A percentile compares a stretch with the other conserved stretches of the same genome.
These are phyloP conservation scores for Amaranthus palmeri DNA, from an alignment of 148 eudicot genomes.

Conservation along the genomic window DNA sequence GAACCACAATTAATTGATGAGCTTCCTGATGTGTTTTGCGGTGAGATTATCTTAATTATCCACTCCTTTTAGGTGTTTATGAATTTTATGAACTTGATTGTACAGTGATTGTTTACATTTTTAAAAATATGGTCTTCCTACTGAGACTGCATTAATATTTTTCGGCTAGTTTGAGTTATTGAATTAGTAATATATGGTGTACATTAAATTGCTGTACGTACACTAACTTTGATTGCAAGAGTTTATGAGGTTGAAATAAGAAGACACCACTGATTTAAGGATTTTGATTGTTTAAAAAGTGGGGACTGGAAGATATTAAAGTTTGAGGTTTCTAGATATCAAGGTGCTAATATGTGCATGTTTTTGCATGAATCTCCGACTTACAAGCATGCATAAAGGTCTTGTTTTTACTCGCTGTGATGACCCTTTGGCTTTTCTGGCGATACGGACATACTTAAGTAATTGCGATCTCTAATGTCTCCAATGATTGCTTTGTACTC, in stretches of 20 bases:
- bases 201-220: neutral
- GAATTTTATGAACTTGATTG: neutral
- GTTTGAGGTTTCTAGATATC: neutral
- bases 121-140: neutral
- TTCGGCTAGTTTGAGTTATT: neutral
- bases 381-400: neutral
- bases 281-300: neutral
- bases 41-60: conserved; percentile 35
- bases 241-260: neutral
- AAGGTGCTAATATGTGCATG: neutral
- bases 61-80: conserved; percentile 6
- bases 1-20: conserved; percentile 85
- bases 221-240: neutral
- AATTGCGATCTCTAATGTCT: neutral
- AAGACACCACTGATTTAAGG: neutral
- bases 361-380: neutral
- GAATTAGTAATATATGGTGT: neutral
- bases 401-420: neutral
- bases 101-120: conserved; percentile 9
- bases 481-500: too few species aligned
- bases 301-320: neutral
- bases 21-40: conserved; percentile 96
- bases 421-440: too few species aligned
- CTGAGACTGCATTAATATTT: neutral
- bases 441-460: neutral